phyloP scores from a whole-genome alignment of 257 asterid genomes.

The Penstemon davidsonii region DNA sequence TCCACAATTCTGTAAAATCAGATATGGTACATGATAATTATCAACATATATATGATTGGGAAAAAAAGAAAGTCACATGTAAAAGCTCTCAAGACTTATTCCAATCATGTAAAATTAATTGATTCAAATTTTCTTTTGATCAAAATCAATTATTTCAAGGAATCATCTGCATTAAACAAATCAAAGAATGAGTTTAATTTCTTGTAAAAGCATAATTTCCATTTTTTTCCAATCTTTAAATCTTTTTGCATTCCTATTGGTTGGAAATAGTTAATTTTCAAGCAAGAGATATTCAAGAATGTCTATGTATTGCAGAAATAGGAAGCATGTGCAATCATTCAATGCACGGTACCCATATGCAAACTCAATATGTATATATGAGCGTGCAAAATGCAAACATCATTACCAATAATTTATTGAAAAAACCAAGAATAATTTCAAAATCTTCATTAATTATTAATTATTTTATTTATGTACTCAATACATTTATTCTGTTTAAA shows the following conservation, averaged over 20 bases:
- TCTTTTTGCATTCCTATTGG: conserved; percentile 33
- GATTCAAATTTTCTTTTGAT: too few species aligned
- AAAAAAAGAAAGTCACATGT: too few species aligned
- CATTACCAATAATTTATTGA: conserved; percentile 1
- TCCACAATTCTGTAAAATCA: too few species aligned
- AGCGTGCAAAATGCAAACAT: conserved; percentile 13
- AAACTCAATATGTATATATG: neutral
- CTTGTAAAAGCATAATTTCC: neutral
- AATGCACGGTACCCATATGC: conserved; percentile 26
- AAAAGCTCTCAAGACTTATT: too few species aligned
- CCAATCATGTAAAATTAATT: too few species aligned
- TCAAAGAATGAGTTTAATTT: neutral
- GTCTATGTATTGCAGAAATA: conserved; percentile 31
- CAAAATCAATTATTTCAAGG: too few species aligned
- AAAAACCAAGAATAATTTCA: neutral
- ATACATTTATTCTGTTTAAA: neutral
- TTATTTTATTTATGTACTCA: neutral
- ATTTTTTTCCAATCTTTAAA: neutral
- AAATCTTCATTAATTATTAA: neutral
- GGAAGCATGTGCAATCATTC: conserved; percentile 38
- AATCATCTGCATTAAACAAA: too few species aligned
- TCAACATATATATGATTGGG: too few species aligned
- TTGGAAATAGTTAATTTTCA: conserved; percentile 11
- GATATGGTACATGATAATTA: too few species aligned
- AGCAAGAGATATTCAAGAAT: conserved; percentile 23